Conservation (phyloP, 164 flowering plant species). For the Dillenia turbinata region DNA sequence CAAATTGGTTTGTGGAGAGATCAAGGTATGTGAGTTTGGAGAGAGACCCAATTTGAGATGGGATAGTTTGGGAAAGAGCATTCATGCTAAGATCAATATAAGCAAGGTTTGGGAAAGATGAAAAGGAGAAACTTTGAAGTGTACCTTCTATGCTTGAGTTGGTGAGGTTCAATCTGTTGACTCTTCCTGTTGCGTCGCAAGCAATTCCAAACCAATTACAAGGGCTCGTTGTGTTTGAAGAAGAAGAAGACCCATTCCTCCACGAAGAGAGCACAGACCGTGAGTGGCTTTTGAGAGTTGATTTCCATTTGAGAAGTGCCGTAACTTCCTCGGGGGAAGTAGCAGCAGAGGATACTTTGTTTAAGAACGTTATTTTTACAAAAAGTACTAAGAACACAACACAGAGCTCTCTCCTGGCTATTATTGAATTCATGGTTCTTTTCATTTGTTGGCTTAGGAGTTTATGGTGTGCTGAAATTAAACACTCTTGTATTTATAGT, state of each 20-base stretch:
- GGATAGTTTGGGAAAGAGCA: constrained; percentile 15
- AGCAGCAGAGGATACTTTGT: background rate
- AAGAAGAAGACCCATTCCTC: background rate
- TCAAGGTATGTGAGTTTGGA: constrained; percentile 9
- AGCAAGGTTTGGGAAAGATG: no score
- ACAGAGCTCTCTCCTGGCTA: no score
- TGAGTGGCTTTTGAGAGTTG: background rate
- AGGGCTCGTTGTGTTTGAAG: no score
- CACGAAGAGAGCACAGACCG: background rate
- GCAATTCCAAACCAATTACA: no score
- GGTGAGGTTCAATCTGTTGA: constrained; percentile 5
- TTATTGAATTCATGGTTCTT: no score
- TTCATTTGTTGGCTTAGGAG: no score
- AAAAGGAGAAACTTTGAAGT: no score
- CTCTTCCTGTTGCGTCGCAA: no score
- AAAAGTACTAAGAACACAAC: background rate
- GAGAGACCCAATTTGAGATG: constrained; percentile 13
- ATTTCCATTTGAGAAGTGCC: background rate
- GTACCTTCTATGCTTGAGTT: background rate
- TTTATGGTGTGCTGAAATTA: no score
- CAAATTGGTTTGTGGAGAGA: constrained; percentile 12
- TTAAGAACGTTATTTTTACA: background rate
- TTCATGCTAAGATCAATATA: constrained; percentile 2
- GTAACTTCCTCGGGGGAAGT: background rate
- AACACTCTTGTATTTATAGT: no score